phyloP scores from a whole-genome alignment of 345 rosid species.

The Salix viminalis region DNA sequence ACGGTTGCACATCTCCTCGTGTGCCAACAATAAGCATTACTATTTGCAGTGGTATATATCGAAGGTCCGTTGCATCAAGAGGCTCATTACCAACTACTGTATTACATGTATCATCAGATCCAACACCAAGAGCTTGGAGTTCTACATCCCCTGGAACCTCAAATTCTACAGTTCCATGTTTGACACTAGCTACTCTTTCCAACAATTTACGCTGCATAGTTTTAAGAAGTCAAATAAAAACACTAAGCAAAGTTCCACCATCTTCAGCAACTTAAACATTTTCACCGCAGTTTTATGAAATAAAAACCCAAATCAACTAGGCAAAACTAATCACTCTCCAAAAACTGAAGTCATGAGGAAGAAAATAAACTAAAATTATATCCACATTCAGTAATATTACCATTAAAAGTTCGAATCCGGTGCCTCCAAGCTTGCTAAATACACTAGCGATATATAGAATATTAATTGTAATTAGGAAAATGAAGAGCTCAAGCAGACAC shows the following conservation, averaged over 20 bases:
- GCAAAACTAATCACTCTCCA: not conserved
- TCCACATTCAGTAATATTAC: not conserved
- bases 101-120: slow-evolving; percentile 27
- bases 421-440: not conserved
- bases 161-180: slow-evolving; percentile 93
- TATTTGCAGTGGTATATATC: slow-evolving; percentile 56
- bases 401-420: not conserved
- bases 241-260: slow-evolving; percentile 2
- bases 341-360: not conserved
- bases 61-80: slow-evolving; percentile 57
- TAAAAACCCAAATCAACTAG: not conserved
- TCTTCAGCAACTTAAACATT: not conserved
- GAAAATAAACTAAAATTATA: not conserved
- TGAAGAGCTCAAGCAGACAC: not conserved
- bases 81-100: slow-evolving; percentile 54
- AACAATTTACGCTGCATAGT: slow-evolving; percentile 68
- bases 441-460: not conserved
- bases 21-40: slow-evolving; percentile 46
- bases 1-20: slow-evolving; percentile 68
- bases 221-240: slow-evolving; percentile 17
- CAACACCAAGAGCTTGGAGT: slow-evolving; percentile 38
- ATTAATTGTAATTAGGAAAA: not conserved
- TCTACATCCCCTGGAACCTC: slow-evolving; percentile 79
- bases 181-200: slow-evolving; percentile 89
- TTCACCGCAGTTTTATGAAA: not conserved